Base-by-base conservation (phyloP, 352 stramenopile genomes). In the Aphanomyces invadans region DNA sequence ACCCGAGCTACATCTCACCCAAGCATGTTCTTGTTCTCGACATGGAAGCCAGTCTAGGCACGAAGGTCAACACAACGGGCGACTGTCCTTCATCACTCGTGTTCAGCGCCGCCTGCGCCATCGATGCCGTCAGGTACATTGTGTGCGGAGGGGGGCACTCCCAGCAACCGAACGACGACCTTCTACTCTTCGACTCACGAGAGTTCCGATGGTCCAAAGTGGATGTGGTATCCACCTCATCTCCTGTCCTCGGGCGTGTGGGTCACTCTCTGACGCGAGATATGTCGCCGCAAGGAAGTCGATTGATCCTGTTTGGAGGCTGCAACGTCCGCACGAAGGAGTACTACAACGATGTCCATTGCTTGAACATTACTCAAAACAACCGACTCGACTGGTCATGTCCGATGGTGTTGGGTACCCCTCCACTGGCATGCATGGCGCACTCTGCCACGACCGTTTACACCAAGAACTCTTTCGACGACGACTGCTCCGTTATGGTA, bases 271-370 rank as follows among this genome's bases (percentile, higher is more conserved):
- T 57, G 19, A 33, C 49, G 25, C 25, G 21, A 9, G 49, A 33
- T 39, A 10, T 33, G 17, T 36, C 49, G 29, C 7, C 25, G 25
- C 23, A 21, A 29, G 17, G 19, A n/a, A n/a, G 25, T 33, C 49
- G 29, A n/a, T 33, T 57, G 49, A 15, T 57, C 3, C 19, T 57
- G 12, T 57, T 57, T 57, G 49, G 49, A 5, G 49, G 49, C 5
- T 57, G 49, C 49, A 38, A 57, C 29, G 49, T 57, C 19, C 49
- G 25, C 29, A 57, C 49, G 21, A 57, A 57, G 49, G 49, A 57
- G 29, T 57, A 57, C 29, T 57, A 57, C 49, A 57, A 57, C 29
- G 49, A 57, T 2, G 49, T 57, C 17, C 49, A 57, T 33, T 32
- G 21, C 17, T 28, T 57, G 12, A 21, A 57, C 29, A 26, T 57